These are phyloP conservation scores for Lagenaria siceraria DNA, from an alignment of 306 rosid genomes.

Conservation along the genomic window DNA sequence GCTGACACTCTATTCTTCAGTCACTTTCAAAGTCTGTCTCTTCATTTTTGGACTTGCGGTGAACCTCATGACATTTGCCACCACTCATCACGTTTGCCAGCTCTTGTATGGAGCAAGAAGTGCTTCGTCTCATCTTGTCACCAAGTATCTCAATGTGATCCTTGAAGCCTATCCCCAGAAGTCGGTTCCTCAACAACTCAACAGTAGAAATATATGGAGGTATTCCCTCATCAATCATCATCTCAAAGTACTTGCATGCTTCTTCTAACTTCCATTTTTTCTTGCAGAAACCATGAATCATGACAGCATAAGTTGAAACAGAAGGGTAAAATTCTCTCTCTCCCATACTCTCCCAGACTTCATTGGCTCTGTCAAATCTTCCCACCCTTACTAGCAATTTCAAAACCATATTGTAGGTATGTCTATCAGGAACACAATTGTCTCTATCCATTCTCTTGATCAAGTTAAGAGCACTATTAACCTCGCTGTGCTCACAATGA, in stretches of 20 bases:
- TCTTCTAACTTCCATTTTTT: conserved; percentile 76
- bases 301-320: conserved; percentile 67
- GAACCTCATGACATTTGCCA: conserved; percentile 19
- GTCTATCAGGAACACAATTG: conserved; percentile 46
- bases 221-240: conserved; percentile 83
- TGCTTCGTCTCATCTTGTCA: conserved; percentile 60
- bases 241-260: conserved; percentile 72
- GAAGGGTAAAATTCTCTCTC: conserved; percentile 49
- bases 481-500: conserved; percentile 78
- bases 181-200: conserved; percentile 51
- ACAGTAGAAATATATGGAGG: conserved; percentile 66
- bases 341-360: conserved; percentile 67
- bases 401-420: conserved; percentile 68
- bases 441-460: conserved; percentile 57
- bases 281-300: conserved; percentile 69
- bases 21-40: conserved; percentile 24
- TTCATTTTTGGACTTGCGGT: conserved; percentile 16
- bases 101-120: conserved; percentile 54
- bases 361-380: conserved; percentile 62
- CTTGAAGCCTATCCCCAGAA: conserved; percentile 41
- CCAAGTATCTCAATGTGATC: conserved; percentile 51
- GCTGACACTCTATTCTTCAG: neutral
- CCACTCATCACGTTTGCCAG: conserved; percentile 42
- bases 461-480: conserved; percentile 52
- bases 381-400: conserved; percentile 65